These are phyloP conservation scores for Blastocystis sp. DNA, from an alignment of 352 stramenopile genomes.

Conservation along the genomic window DNA sequence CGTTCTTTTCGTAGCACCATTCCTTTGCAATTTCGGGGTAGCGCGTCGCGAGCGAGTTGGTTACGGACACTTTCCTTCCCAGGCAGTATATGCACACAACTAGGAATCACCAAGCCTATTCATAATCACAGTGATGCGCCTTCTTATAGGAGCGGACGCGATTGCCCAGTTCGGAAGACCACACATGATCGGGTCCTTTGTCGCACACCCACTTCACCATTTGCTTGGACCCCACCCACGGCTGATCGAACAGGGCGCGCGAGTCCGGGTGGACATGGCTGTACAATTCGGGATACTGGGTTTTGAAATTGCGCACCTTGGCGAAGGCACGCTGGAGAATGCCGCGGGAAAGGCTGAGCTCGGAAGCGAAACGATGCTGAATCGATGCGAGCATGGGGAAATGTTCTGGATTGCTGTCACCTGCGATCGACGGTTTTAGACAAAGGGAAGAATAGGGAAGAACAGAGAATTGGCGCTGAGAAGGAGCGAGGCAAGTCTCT, in stretches of 20 bases:
- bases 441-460: not conserved
- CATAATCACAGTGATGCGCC: constrained; percentile 31
- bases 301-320: constrained; percentile 49
- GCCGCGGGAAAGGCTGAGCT: not conserved
- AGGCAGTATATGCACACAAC: constrained; percentile 46
- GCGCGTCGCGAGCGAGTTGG: constrained; percentile 36
- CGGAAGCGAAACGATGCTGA: not conserved
- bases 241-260: constrained; percentile 22
- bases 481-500: not conserved
- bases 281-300: constrained; percentile 53
- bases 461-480: not conserved
- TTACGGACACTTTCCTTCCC: constrained; percentile 40
- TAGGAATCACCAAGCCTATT: not conserved
- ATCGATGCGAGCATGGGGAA: not conserved
- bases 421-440: too few relatives aligned
- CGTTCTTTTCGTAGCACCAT: constrained; percentile 57
- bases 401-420: too few relatives aligned
- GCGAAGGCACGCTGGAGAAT: not conserved
- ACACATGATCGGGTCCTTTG: constrained; percentile 52
- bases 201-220: constrained; percentile 49
- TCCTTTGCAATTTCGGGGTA: constrained; percentile 57
- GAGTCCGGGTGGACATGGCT: constrained; percentile 35
- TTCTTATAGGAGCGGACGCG: constrained; percentile 45
- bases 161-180: not conserved
- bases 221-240: constrained; percentile 50